Percentiles rank a stretch among this genome's conserved stretches.
Evolutionary conservation across 495 filamentous ascomycete genomes (phyloP).

Genomic region (Hypoxylon trugodes): DNA sequence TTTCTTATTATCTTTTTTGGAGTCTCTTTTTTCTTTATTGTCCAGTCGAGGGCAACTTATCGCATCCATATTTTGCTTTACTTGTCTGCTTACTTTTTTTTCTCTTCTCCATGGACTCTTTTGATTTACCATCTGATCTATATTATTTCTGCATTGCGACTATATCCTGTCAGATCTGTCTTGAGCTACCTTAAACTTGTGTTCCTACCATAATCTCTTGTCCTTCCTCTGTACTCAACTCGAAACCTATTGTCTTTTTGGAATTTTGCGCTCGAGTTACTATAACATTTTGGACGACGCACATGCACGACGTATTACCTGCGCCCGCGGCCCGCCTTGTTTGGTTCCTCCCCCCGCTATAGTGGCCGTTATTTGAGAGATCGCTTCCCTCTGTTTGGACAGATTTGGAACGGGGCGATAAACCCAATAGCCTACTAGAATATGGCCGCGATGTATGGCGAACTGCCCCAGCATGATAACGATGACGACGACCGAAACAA

Average conservation of each 20-base stretch:
- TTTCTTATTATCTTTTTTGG: not conserved
- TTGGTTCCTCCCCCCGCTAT: conserved; percentile 14
- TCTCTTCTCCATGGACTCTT: not conserved
- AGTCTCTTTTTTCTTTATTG: conserved; percentile 2
- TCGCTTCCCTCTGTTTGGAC: not conserved
- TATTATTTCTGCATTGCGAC: conserved; percentile 12
- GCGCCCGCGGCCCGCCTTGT: conserved; percentile 5
- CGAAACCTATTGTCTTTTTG: not conserved
- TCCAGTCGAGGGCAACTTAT: conserved; percentile 7
- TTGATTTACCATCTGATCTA: conserved; percentile 20
- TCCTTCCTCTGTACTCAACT: not conserved
- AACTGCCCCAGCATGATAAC: conserved; percentile 44
- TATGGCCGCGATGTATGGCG: conserved; percentile 48
- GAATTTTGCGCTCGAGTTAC: conserved; percentile 6
- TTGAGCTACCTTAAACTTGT: not conserved
- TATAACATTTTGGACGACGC: conserved; percentile 12
- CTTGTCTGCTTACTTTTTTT: conserved; percentile 16
- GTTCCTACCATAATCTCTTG: not conserved
- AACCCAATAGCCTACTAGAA: not conserved
- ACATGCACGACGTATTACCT: conserved; percentile 18
- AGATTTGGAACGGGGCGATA: conserved; percentile 1
- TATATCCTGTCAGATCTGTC: conserved; percentile 22
- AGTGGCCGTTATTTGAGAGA: not conserved
- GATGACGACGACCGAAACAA: conserved; percentile 41
- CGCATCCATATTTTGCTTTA: not conserved